Conservation (phyloP, 495 filamentous ascomycete species). For the Achaetomiella virescens region DNA sequence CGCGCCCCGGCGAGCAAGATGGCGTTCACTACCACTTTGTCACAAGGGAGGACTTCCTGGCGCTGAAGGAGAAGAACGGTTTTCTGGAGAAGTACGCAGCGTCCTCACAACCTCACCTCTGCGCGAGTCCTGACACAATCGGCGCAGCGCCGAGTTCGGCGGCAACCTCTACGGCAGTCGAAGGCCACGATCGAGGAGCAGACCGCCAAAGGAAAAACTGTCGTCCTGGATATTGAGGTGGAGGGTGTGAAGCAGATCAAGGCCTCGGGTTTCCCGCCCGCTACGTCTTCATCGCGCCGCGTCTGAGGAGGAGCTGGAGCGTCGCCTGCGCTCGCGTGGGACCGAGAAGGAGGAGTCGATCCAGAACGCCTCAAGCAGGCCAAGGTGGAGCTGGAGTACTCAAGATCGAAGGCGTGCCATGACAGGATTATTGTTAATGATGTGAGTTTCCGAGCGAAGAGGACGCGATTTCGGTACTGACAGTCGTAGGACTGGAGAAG, state of each 20-base stretch:
- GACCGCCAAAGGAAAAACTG: constrained; percentile 57
- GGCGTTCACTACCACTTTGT: constrained; percentile 81
- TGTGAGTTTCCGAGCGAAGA: constrained; percentile 15
- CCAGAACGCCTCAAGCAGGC: constrained; percentile 72
- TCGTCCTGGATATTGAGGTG: constrained; percentile 89
- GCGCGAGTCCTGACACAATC: neutral
- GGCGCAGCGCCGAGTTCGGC: constrained; percentile 66
- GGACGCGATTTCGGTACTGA: neutral
- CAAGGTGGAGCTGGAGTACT: constrained; percentile 72
- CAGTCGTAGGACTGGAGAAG: constrained; percentile 56
- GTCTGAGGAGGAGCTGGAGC: constrained; percentile 65
- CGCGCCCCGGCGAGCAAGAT: constrained; percentile 67
- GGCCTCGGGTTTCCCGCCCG: constrained; percentile 66
- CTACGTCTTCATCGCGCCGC: constrained; percentile 81
- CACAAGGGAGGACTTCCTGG: constrained; percentile 59
- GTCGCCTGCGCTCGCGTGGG: constrained; percentile 68
- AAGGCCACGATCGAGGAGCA: constrained; percentile 70
- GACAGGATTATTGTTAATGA: constrained; percentile 88
- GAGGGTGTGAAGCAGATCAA: constrained; percentile 97
- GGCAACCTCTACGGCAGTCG: constrained; percentile 85
- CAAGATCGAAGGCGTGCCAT: constrained; percentile 67
- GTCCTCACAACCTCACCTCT: neutral
- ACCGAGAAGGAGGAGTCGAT: constrained; percentile 80
- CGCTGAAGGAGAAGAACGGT: constrained; percentile 59
- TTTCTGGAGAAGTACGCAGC: constrained; percentile 62